A percentile compares a stretch with the other conserved stretches of the same genome.
phyloP scores from a whole-genome alignment of 495 filamentous ascomycete genomes.

The Clohesyomyces aquaticus region DNA sequence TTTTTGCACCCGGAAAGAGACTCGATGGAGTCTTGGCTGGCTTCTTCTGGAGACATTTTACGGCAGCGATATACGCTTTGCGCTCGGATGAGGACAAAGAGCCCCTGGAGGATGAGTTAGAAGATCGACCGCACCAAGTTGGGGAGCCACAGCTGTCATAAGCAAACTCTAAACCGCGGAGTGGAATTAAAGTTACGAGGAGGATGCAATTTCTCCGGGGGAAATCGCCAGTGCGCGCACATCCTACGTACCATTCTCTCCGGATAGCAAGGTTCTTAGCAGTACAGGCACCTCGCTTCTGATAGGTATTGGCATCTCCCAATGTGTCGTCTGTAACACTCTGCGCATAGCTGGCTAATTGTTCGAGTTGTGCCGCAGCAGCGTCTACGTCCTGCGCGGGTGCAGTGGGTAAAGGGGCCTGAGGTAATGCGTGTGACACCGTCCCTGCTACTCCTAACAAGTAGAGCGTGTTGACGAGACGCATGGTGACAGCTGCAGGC shows the following conservation, averaged over 20 bases:
- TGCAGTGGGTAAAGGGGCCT: conserved; percentile 1
- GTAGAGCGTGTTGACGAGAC: no score
- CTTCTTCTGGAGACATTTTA: conserved; percentile 29
- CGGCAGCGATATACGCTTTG: conserved; percentile 35
- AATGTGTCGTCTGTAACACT: not conserved
- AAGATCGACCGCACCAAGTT: not conserved
- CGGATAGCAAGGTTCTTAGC: conserved; percentile 24
- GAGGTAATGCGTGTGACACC: not conserved
- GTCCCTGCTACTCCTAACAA: not conserved
- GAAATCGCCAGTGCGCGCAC: not conserved
- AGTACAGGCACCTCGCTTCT: conserved; percentile 28
- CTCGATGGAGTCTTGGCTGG: conserved; percentile 17
- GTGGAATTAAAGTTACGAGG: not conserved
- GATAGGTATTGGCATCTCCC: conserved; percentile 1
- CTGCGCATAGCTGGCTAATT: conserved; percentile 19
- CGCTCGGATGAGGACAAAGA: conserved; percentile 15
- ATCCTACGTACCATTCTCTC: conserved; percentile 29
- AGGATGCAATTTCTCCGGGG: not conserved
- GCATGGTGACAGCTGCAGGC: no score
- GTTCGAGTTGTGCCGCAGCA: conserved; percentile 25
- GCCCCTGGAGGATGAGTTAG: conserved; percentile 18
- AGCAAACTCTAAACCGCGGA: not conserved
- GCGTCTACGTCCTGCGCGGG: conserved; percentile 23
- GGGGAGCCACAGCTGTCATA: no score
- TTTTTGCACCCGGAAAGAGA: conserved; percentile 28